Evolutionary conservation across 345 rosid genomes (phyloP), one percentile per base, ranked within the genome.

Genomic region (Syzygium aromaticum): DNA sequence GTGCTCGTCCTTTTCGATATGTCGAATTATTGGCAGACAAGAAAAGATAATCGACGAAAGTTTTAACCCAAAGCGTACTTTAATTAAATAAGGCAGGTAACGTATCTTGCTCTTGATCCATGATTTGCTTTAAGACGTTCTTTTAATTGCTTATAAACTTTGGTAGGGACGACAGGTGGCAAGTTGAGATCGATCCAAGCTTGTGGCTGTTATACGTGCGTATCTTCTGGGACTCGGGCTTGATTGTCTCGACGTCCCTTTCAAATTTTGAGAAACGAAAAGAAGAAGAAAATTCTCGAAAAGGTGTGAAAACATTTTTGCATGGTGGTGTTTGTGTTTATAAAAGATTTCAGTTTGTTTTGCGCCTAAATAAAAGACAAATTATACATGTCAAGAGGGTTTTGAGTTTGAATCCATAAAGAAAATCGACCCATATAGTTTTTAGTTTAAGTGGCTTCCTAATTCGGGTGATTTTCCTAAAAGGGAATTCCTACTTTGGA

Each of bases 141-240:
- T 28, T 67, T 30, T 33, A 33, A 17, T 67, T 54, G 51, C 46
- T 43, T 8, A 4, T 19, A 8, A 40, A 53, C 30, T 54, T 11
- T 54, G 86, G 86, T 54, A 54, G 61, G 63, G 49, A 84, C 28
- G 17, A 84, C 22, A 54, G 86, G 51, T 40, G 86, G 86, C 51
- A 22, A 49, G 43, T 19, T 21, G n/a, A 54, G 52, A 16, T 46
- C 30, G 10, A 19, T 54, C 86, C 86, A 12, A 23, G 56, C 38
- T 84, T 53, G 33, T 38, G 80, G 80, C 80, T 67, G 16, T 33
- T 8, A 38, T 19, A 19, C 49, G 25, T 49, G 1, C 25, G 49
- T 33, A 8, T 10, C 63, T 57, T 11, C 13, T 23, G n/a, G 61
- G 5, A 17, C 78, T 30, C 9, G 23, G 43, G 43, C 11, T 30